These are phyloP conservation scores for Bassia scoparia DNA, from an alignment of 148 eudicot species.

Conservation along the genomic window DNA sequence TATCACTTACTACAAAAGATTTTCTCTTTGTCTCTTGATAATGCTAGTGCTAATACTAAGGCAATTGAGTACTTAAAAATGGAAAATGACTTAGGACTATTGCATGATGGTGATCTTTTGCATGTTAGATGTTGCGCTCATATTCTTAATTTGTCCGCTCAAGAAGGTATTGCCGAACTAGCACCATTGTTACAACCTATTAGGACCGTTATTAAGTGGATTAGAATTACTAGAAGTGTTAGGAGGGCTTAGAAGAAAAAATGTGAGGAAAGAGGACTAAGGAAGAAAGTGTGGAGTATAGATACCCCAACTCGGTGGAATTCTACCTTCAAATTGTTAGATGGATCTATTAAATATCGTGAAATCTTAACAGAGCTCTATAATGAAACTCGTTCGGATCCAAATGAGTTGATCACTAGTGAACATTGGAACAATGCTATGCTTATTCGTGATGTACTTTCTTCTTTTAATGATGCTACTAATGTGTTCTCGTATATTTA, in stretches of 20 bases:
- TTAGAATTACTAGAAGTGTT: not conserved
- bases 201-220: not conserved
- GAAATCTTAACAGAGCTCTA: not conserved
- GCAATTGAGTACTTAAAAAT: not conserved
- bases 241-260: not conserved
- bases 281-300: not conserved
- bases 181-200: not conserved
- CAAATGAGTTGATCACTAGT: not conserved
- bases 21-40: slow-evolving; percentile 12
- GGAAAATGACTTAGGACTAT: not conserved
- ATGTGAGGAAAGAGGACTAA: not conserved
- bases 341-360: not conserved
- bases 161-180: slow-evolving; percentile 9
- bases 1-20: not conserved
- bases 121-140: too few relatives aligned
- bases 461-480: too few relatives aligned
- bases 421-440: not conserved
- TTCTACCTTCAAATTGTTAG: slow-evolving; percentile 4
- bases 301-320: slow-evolving; percentile 3
- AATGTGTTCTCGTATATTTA: not conserved
- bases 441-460: not conserved
- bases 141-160: too few relatives aligned
- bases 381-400: not conserved
- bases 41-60: not conserved
- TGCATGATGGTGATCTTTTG: not conserved